These are phyloP conservation scores for Candida caryicola DNA, from an alignment of 805 yeast species.

Conservation along the genomic window DNA sequence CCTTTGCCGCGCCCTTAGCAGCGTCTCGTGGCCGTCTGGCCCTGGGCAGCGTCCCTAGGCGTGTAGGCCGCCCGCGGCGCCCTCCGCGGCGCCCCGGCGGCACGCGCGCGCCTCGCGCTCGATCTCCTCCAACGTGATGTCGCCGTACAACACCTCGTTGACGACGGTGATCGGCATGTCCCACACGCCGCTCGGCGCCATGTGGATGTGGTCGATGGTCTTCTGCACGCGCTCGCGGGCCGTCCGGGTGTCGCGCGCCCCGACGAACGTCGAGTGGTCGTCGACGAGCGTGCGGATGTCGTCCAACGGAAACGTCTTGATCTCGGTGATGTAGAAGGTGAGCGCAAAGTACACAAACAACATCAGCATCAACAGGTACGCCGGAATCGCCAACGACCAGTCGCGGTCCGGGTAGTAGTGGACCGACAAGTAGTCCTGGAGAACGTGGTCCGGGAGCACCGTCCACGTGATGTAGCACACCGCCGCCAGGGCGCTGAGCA, in stretches of 20 bases:
- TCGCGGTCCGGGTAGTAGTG: constrained; percentile 82
- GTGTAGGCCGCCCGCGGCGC: not conserved
- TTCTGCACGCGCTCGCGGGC: constrained; percentile 3
- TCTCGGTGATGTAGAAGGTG: constrained; percentile 73
- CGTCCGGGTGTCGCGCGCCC: constrained; percentile 11
- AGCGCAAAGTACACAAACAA: constrained; percentile 68
- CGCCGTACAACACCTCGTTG: constrained; percentile 56
- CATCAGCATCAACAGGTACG: constrained; percentile 68
- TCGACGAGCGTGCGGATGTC: constrained; percentile 69
- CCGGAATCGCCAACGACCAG: constrained; percentile 85
- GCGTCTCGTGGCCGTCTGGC: too few relatives aligned
- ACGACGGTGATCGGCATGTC: constrained; percentile 76
- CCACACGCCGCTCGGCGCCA: constrained; percentile 79
- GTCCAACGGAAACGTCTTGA: constrained; percentile 56
- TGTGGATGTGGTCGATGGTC: constrained; percentile 34
- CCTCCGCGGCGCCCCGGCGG: not conserved
- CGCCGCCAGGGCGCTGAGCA: constrained; percentile 58
- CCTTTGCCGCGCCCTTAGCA: too few relatives aligned
- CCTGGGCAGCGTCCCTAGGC: too few relatives aligned
- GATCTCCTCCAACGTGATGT: not conserved
- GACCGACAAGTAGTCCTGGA: constrained; percentile 49
- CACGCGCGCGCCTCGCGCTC: not conserved
- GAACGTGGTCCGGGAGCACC: constrained; percentile 56
- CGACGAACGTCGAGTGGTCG: constrained; percentile 45
- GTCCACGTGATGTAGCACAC: constrained; percentile 57